phyloP scores from a whole-genome alignment of 768 basidiomycete genomes.

The Boletales sp. region DNA sequence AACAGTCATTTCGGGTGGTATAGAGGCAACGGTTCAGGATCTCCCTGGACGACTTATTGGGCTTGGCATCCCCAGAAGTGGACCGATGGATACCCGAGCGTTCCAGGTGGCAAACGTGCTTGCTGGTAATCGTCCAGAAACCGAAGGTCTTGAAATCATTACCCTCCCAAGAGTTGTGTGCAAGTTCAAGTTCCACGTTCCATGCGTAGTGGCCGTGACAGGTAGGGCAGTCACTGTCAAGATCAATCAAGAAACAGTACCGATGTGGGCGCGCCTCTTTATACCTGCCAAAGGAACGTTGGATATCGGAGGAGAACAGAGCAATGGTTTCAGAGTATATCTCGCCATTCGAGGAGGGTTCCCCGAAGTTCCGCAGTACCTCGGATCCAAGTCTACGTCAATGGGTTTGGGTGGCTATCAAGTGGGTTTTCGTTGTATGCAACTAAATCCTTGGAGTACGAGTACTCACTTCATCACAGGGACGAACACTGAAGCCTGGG shows the following conservation, averaged over 20 bases:
- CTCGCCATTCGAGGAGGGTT: slow-evolving; percentile 58
- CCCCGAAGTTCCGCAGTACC: slow-evolving; percentile 50
- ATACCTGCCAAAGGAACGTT: slow-evolving; percentile 45
- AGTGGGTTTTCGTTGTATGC: slow-evolving; percentile 24
- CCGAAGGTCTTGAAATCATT: slow-evolving; percentile 56
- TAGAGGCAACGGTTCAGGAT: slow-evolving; percentile 59
- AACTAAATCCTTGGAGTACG: background rate
- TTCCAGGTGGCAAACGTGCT: slow-evolving; percentile 56
- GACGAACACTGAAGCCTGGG: slow-evolving; percentile 47
- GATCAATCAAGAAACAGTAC: slow-evolving; percentile 35
- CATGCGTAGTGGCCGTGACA: slow-evolving; percentile 51
- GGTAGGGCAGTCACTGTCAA: slow-evolving; percentile 45
- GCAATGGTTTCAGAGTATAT: slow-evolving; percentile 51
- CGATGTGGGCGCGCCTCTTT: slow-evolving; percentile 48
- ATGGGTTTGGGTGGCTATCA: slow-evolving; percentile 61
- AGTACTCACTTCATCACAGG: slow-evolving; percentile 31
- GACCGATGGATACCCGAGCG: slow-evolving; percentile 60
- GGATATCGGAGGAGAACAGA: slow-evolving; percentile 30
- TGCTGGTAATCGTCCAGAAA: slow-evolving; percentile 47
- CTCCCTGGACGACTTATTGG: slow-evolving; percentile 50
- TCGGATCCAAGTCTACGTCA: slow-evolving; percentile 65
- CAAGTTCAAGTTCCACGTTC: slow-evolving; percentile 47
- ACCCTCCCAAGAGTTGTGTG: slow-evolving; percentile 41
- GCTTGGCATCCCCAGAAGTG: slow-evolving; percentile 58
- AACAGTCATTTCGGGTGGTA: slow-evolving; percentile 50